phyloP scores from a whole-genome alignment of 2,329 filamentous ascomycete genomes.

The Huntiella moniliformis region DNA sequence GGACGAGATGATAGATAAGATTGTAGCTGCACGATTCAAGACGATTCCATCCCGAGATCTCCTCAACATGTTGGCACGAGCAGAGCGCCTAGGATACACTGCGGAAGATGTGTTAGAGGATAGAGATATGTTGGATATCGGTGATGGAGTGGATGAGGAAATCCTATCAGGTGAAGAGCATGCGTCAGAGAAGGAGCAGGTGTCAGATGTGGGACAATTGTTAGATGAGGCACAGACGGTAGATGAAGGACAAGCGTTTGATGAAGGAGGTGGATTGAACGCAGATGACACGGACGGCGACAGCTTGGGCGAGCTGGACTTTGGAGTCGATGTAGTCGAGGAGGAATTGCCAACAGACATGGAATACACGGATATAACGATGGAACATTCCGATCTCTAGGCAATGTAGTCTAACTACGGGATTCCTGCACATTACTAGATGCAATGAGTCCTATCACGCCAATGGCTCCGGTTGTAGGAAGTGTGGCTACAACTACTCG shows the following conservation, averaged over 20 bases:
- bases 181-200: no score
- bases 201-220: no score
- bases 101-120: slow-evolving; percentile 14
- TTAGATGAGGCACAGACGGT: no score
- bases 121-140: slow-evolving; percentile 21
- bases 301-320: neutral
- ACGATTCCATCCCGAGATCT: slow-evolving; percentile 35
- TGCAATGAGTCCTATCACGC: no score
- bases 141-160: no score
- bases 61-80: slow-evolving; percentile 36
- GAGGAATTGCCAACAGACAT: neutral
- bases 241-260: no score
- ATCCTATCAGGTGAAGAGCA: no score
- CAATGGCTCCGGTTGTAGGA: neutral
- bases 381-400: neutral
- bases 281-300: no score
- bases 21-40: slow-evolving; percentile 30
- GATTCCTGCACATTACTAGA: no score
- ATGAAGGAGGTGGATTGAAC: no score
- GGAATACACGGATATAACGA: neutral
- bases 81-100: slow-evolving; percentile 36
- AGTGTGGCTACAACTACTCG: neutral
- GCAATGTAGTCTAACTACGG: neutral
- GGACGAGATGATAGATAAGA: slow-evolving; percentile 29
- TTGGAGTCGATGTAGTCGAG: slow-evolving; percentile 7